Evolutionary conservation across 2,329 filamentous ascomycete species (phyloP), one percentile per base, ranked within the genome.

Genomic region (Hymenoscyphus repandus): DNA sequence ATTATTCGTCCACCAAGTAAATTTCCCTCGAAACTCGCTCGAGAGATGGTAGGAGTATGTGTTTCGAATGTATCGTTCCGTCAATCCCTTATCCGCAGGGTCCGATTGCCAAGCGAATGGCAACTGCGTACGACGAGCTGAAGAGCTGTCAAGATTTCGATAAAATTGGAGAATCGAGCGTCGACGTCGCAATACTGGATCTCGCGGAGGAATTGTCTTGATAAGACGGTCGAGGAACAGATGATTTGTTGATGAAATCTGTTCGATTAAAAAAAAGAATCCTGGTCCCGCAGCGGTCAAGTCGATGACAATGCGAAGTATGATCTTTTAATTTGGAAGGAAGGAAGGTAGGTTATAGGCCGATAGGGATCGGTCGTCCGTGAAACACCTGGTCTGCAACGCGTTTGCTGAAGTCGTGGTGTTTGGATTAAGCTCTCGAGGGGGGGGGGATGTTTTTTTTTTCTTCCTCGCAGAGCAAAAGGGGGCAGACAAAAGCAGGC

Each of bases 1-100:
- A 90, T 90, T 90, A 67, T 62, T 58, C 57, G 59, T 64, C 57
- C 50, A 58, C 53, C 56, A 53, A 58, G 43, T 42, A 34, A 44
- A 58, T 39, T 34, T 51, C 56, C 51, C 60, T 62, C 59, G 61
- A 55, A 58, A 53, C 58, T 60, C 38, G 57, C 44, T 59, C 61
- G 56, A 61, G 54, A 62, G 59, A 61, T 58, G 57, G 54, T 49
- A 57, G 59, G 50, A 56, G 50, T 41, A 52, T 58, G 52, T 58
- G 22, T 52, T 52, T 55, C 52, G 55, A 61, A 60, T 56, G 47
- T 59, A 58, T 57, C 51, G 49, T 47, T 44, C 39, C 47, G 52
- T 47, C 52, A 45, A 30, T 34, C 41, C 40, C 36, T 47, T 37
- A 44, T 47, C 36, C 49, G 51, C 18, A 42, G 39, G 12, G 18